Conservation (phyloP, 192 early-diverging fungal genomes). For the Coemansia sp. region DNA sequence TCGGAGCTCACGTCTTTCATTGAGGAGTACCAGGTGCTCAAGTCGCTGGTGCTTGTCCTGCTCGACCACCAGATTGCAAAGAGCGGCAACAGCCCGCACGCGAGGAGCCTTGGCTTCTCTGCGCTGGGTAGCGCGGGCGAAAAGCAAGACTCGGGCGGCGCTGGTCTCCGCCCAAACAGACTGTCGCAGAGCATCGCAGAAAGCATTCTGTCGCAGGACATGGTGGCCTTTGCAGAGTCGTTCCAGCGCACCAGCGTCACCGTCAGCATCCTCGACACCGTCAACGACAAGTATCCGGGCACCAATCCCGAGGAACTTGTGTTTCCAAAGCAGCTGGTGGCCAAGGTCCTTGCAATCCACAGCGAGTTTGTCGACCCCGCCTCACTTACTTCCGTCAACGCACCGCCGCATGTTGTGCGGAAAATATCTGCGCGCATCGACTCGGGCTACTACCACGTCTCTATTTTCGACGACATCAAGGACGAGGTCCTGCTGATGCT, state of each 20-base stretch:
- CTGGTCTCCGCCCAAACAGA: background rate
- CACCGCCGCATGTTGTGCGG: conserved; percentile 17
- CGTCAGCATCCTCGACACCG: conserved; percentile 17
- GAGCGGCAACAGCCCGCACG: background rate
- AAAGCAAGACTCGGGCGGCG: background rate
- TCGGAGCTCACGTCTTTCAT: conserved; percentile 41
- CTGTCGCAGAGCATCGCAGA: conserved; percentile 8
- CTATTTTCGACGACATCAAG: conserved; percentile 40
- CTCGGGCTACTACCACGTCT: conserved; percentile 11
- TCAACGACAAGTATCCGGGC: background rate
- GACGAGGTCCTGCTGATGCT: conserved; percentile 51
- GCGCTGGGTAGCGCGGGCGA: background rate
- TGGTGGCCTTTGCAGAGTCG: background rate
- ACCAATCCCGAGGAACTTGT: background rate
- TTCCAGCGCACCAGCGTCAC: conserved; percentile 11
- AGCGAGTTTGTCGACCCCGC: conserved; percentile 30
- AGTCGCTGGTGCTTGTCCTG: conserved; percentile 5
- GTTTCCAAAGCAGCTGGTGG: background rate
- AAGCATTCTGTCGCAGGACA: background rate
- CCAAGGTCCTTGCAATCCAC: conserved; percentile 6
- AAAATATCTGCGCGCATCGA: conserved; percentile 19
- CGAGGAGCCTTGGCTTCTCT: background rate
- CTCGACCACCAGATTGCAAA: background rate
- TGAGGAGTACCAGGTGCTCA: conserved; percentile 45
- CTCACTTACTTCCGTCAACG: conserved; percentile 36